These are phyloP conservation scores for Aureobasidium sp. DNA, from an alignment of 2,329 filamentous ascomycete species.

Conservation along the genomic window DNA sequence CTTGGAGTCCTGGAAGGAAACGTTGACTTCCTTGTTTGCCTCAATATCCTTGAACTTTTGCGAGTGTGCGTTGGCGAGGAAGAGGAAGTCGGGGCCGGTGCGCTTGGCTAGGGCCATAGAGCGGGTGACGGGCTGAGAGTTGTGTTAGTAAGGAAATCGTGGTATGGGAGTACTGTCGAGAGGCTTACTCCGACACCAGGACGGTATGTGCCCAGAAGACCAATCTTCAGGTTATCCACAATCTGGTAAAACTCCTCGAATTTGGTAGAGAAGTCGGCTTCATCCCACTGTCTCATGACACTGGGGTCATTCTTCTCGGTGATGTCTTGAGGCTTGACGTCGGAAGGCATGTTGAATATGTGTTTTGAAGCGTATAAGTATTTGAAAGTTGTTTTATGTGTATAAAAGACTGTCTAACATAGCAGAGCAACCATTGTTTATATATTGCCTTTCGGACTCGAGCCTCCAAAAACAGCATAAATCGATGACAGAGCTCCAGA, in stretches of 20 bases:
- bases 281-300: slow-evolving; percentile 44
- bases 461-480: background rate
- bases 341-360: slow-evolving; percentile 38
- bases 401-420: background rate
- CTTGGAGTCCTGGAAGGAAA: slow-evolving; percentile 42
- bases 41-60: slow-evolving; percentile 42
- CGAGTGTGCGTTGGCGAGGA: slow-evolving; percentile 42
- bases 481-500: background rate
- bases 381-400: background rate
- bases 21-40: slow-evolving; percentile 34
- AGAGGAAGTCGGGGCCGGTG: slow-evolving; percentile 44
- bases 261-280: slow-evolving; percentile 37
- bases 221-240: slow-evolving; percentile 40
- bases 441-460: background rate
- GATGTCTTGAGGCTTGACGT: slow-evolving; percentile 34
- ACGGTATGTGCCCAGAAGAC: slow-evolving; percentile 37
- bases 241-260: slow-evolving; percentile 42
- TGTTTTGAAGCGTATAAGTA: background rate
- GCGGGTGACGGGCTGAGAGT: slow-evolving; percentile 34
- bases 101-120: slow-evolving; percentile 52
- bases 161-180: background rate
- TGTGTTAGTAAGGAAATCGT: background rate
- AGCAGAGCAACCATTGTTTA: background rate
- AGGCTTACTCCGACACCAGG: slow-evolving; percentile 31
- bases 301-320: slow-evolving; percentile 39